Evolutionary conservation across 805 yeast species (phyloP), one percentile per base, ranked within the genome.

Genomic region (Zygosaccharomyces bailii): DNA sequence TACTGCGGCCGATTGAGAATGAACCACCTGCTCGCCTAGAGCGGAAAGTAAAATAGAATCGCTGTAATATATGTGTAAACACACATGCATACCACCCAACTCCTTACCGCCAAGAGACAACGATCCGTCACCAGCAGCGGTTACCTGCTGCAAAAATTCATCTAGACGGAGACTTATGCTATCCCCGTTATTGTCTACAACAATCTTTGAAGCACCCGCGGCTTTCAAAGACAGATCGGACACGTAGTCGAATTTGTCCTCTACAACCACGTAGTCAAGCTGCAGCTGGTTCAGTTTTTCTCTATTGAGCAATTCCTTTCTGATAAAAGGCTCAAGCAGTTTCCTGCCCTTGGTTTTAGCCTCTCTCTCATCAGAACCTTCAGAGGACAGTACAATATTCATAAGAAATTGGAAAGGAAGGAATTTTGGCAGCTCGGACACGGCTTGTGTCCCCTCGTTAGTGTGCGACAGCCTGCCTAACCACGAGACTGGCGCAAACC

Each of bases 401-500:
- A 71, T 49, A 9, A 82, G 54, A 19, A 82, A 58, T 46, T 72
- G 72, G 52, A 73, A 71, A 4, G 68, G 61, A 45, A 83, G 77
- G 40, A 84, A 75, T 34, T 67, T 68, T 0, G 87, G 85, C 2
- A 78, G 34, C 1, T 78, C 52, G 0, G 68, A 63, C 47, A 79
- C 79, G 14, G 67, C 64, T 3, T 59, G 46, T 11, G 79, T 53
- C 84, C 84, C 81, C 23, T 61, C 54, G 31, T 74, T 77, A 0
- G 78, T 78, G 25, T 73, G 76, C 1, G 68, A 14, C 0, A 79
- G 74, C 42, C 69, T 60, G 3, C 68, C 61, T 8, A 83, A 54
- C 89, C 90, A 84, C 6, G 70, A 61, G 8, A 59, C 51, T 1
- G 84, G 71, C 1, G 85, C 84, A 66, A 82, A 75, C 43, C 73